phyloP scores from a whole-genome alignment of 1,139 yeast species.

The Yamadazyma mexicana region DNA sequence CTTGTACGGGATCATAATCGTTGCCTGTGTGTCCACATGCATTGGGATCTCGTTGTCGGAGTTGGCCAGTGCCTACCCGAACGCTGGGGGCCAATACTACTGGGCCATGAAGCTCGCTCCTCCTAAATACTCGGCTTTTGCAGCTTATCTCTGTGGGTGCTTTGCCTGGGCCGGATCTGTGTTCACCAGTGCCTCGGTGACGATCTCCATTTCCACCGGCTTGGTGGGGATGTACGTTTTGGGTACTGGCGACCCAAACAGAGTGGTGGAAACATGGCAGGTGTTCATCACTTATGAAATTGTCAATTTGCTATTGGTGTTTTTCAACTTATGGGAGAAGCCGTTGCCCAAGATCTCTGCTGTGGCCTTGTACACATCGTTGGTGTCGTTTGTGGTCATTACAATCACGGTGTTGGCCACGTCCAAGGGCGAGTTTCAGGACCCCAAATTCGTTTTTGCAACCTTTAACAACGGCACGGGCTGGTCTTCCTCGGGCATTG shows the following conservation, averaged over 20 bases:
- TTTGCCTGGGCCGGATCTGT: conserved; percentile 58
- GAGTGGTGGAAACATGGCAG: conserved; percentile 53
- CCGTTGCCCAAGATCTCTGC: conserved; percentile 55
- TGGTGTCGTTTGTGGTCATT: conserved; percentile 53
- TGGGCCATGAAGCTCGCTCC: conserved; percentile 61
- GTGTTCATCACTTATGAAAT: conserved; percentile 52
- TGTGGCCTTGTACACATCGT: conserved; percentile 54
- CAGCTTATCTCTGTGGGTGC: conserved; percentile 53
- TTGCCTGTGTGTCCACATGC: conserved; percentile 46
- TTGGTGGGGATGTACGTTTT: conserved; percentile 58
- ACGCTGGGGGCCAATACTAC: conserved; percentile 67
- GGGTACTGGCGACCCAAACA: conserved; percentile 35
- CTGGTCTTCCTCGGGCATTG: conserved; percentile 59
- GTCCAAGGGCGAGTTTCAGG: conserved; percentile 48
- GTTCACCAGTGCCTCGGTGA: conserved; percentile 62
- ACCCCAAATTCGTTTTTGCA: conserved; percentile 60
- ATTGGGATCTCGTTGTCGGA: conserved; percentile 47
- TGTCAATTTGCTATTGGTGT: conserved; percentile 37
- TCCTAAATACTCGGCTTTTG: conserved; percentile 42
- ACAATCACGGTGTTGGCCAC: conserved; percentile 56
- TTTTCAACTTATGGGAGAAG: conserved; percentile 59
- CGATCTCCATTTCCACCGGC: conserved; percentile 48
- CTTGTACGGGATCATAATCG: conserved; percentile 63
- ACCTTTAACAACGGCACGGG: conserved; percentile 65
- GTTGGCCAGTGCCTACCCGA: conserved; percentile 54